Conservation (phyloP, 352 stramenopile species). For the Ophiocytium majus region DNA sequence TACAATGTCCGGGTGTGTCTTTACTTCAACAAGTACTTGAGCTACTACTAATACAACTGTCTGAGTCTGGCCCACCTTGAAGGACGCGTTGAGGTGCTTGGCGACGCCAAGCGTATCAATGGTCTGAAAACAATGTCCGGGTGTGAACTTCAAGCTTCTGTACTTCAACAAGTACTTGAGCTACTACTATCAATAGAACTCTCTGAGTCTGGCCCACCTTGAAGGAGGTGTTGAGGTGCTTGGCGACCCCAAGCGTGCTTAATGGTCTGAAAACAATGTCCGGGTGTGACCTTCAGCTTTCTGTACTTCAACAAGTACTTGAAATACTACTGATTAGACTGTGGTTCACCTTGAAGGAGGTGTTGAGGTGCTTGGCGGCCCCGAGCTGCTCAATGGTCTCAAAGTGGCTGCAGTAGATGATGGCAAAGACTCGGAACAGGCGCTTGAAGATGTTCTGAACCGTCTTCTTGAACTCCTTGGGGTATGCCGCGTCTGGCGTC, state of each 20-base stretch:
- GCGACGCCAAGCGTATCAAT: conserved; percentile 76
- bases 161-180: too few species aligned
- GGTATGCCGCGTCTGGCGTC: conserved; percentile 64
- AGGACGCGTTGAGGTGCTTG: conserved; percentile 88
- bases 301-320: too few species aligned
- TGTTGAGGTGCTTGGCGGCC: conserved; percentile 88
- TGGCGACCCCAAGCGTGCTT: conserved; percentile 78
- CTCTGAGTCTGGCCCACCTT: too few species aligned
- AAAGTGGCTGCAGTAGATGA: conserved; percentile 91
- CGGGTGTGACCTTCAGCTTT: too few species aligned
- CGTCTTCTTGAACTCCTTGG: conserved; percentile 71
- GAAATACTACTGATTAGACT: too few species aligned
- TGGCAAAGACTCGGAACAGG: conserved; percentile 87
- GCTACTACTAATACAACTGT: too few species aligned
- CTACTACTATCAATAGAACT: too few species aligned
- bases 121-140: too few species aligned
- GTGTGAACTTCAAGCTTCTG: too few species aligned
- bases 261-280: conserved; percentile 88
- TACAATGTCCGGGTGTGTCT: too few species aligned
- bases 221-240: conserved; percentile 90
- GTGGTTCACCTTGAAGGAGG: conserved; percentile 84
- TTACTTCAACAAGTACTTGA: too few species aligned
- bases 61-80: too few species aligned
- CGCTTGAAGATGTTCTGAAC: conserved; percentile 87
- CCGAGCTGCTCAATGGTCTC: conserved; percentile 79